Conservation (phyloP, 1,139 yeast species). For the Sporopachydermia cereana region DNA sequence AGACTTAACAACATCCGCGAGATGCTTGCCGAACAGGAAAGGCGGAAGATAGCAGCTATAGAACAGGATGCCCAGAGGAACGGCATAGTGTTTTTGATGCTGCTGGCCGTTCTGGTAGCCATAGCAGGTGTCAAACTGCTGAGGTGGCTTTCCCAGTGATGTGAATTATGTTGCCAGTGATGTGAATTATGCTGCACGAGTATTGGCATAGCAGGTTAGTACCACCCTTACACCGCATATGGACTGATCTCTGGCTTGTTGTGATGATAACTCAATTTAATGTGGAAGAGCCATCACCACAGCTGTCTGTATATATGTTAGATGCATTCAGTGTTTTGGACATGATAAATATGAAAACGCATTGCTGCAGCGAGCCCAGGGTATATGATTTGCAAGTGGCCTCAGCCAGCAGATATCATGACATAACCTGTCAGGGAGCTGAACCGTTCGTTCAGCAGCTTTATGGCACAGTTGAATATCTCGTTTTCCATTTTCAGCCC, state of each 20-base stretch:
- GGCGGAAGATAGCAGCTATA: constrained; percentile 15
- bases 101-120: constrained; percentile 22
- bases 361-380: too few species aligned
- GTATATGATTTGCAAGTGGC: too few species aligned
- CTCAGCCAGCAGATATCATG: constrained; percentile 34
- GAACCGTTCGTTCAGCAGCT: constrained; percentile 61
- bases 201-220: constrained; percentile 15
- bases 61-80: constrained; percentile 19
- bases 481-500: constrained; percentile 56
- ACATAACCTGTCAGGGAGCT: constrained; percentile 62
- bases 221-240: constrained; percentile 22
- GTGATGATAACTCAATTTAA: too few species aligned
- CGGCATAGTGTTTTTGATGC: constrained; percentile 19
- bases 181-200: not conserved
- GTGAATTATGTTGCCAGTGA: too few species aligned
- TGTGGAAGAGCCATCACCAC: too few species aligned
- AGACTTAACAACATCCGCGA: constrained; percentile 14
- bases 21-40: constrained; percentile 16
- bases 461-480: constrained; percentile 49
- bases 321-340: too few species aligned
- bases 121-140: constrained; percentile 18
- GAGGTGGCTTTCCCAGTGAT: constrained; percentile 9
- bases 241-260: too few species aligned
- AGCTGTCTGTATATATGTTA: too few species aligned
- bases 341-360: too few species aligned